Evolutionary conservation across 1,139 yeast species (phyloP), one percentile per base, ranked within the genome.

Genomic region (Geotrichum carabidarum): DNA sequence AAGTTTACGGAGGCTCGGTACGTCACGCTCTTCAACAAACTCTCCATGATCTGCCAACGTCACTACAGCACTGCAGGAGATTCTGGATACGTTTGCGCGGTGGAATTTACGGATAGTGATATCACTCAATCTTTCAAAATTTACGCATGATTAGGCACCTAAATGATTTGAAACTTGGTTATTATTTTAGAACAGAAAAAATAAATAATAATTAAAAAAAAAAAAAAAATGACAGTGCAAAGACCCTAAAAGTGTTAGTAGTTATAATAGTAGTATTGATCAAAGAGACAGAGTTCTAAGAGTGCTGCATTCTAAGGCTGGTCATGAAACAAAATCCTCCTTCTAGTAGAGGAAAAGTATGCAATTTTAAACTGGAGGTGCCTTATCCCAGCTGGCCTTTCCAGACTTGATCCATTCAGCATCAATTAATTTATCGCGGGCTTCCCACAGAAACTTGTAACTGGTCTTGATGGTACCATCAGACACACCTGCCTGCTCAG

Each of bases 401-500:
- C 80, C 78, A 55, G 83, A 84, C 31, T 57, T 54, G 53, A 86
- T 71, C 91, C 96, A 86, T 59, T 78, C 78, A 37, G 90, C 93
- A 67, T 89, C 95, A 27, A 89, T 78, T 54, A 90, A 78, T 59
- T 83, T 81, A 45, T 84, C 89, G 55, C 75, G 71, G 59, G 84
- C 87, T 60, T 87, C 91, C 68, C 81, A 85, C 74, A 93, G 75
- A 48, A 85, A 84, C 70, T 87, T 87, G 70, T 89, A 93, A 49
- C 95, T 85, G 2, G 97, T 89, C 70, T 93, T 89, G 64, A 93
- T 93, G 0, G 99, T 93, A 62, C 98, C 98, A 68, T 93, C 99
- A 66, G 96, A 87, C 17, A 93, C 99, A 61, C 97, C 98, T 11
- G 97, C 83, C 64, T 87, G 87, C 63, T 90, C 96, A 8, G 96